Evolutionary conservation across 139 green algal species (phyloP).

Genomic region (Auxenochlorella pyrenoidosa): DNA sequence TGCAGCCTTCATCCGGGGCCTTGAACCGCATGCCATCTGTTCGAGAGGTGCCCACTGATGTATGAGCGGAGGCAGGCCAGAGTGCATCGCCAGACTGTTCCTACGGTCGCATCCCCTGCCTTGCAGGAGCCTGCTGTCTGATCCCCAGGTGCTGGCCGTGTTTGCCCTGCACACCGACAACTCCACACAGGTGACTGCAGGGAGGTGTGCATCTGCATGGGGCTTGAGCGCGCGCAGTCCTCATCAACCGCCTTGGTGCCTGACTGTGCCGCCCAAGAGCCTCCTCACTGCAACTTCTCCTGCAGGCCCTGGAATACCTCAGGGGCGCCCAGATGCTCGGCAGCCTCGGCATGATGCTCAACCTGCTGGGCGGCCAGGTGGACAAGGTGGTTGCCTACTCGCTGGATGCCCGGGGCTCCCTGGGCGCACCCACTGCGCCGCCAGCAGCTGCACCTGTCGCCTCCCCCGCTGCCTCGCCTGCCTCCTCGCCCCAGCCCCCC

Average conservation of each 20-base stretch:
- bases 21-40: no score
- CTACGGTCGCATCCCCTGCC: no score
- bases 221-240: no score
- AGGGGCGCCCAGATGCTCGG: background rate
- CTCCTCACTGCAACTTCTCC: no score
- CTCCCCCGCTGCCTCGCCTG: background rate
- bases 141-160: background rate
- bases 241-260: no score
- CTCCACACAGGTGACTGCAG: background rate
- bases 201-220: no score
- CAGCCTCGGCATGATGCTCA: background rate
- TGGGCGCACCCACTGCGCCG: background rate
- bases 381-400: background rate
- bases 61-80: no score
- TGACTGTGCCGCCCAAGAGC: no score
- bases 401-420: background rate
- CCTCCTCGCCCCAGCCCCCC: background rate
- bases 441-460: background rate
- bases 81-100: no score
- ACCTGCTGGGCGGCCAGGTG: conserved; percentile 5
- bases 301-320: background rate
- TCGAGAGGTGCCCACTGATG: no score
- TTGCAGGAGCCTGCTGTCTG: background rate
- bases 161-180: background rate
- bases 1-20: no score